phyloP scores from a whole-genome alignment of 768 basidiomycete genomes.

The Pleurotus pulmonarius region DNA sequence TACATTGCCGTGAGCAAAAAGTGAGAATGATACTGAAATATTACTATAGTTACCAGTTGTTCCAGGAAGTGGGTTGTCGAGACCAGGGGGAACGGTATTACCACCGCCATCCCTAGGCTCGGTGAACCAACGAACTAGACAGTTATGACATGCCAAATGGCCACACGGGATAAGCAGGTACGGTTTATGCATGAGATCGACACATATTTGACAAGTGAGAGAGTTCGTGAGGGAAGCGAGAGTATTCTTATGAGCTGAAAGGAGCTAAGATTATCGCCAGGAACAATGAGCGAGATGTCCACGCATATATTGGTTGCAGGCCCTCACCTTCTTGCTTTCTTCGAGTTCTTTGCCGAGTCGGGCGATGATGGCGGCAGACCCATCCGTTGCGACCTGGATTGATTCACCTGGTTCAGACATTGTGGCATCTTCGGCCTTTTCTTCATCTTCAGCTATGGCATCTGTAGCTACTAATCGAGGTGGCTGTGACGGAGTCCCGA shows the following conservation, averaged over 20 bases:
- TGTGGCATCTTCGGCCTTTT: background rate
- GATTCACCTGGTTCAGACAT: background rate
- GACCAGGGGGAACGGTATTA: slow-evolving; percentile 27
- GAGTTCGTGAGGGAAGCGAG: slow-evolving; percentile 57
- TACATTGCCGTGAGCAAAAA: too few relatives aligned
- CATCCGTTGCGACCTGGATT: background rate
- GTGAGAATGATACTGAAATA: too few relatives aligned
- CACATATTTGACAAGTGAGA: slow-evolving; percentile 74
- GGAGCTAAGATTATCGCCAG: slow-evolving; percentile 30
- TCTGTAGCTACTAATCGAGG: too few relatives aligned
- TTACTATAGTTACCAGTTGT: background rate
- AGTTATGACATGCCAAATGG: slow-evolving; percentile 66
- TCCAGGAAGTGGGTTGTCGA: slow-evolving; percentile 9
- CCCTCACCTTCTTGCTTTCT: slow-evolving; percentile 1
- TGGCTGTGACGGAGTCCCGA: too few relatives aligned
- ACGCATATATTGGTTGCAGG: background rate
- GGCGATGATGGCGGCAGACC: slow-evolving; percentile 1
- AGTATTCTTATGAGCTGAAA: slow-evolving; percentile 49
- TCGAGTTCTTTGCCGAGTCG: background rate
- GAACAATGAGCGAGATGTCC: slow-evolving; percentile 1
- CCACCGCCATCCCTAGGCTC: slow-evolving; percentile 25
- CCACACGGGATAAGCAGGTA: slow-evolving; percentile 76
- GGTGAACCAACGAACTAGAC: slow-evolving; percentile 77
- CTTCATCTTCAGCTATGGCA: too few relatives aligned
- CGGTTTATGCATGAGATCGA: slow-evolving; percentile 70